phyloP scores from a whole-genome alignment of 1,284 basidiomycete genomes.

The Tilletia walkeri region DNA sequence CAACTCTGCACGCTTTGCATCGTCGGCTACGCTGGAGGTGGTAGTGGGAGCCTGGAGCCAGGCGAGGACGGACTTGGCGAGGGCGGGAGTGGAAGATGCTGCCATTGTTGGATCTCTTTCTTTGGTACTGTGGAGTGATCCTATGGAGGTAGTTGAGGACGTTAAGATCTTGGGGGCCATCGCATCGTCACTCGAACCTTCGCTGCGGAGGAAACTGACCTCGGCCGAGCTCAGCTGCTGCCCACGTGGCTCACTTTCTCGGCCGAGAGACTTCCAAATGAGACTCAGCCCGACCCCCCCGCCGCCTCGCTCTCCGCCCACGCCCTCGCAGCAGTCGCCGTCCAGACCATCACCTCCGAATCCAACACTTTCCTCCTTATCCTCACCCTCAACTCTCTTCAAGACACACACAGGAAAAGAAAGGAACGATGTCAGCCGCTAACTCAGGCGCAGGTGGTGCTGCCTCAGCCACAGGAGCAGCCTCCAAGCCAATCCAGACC shows the following conservation, averaged over 20 bases:
- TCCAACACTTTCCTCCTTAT: too few relatives aligned
- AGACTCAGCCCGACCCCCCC: too few relatives aligned
- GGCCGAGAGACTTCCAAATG: too few relatives aligned
- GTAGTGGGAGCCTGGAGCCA: conserved; percentile 21
- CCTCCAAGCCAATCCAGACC: conserved; percentile 53
- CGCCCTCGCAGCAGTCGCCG: neutral
- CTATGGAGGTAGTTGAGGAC: neutral
- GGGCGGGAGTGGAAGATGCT: neutral
- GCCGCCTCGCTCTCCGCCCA: neutral
- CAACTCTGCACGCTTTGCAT: conserved; percentile 14
- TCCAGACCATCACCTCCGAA: too few relatives aligned
- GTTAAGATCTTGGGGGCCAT: neutral
- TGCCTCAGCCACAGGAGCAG: conserved; percentile 27
- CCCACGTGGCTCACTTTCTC: too few relatives aligned
- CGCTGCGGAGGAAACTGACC: too few relatives aligned
- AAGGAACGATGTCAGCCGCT: neutral
- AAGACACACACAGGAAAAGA: neutral
- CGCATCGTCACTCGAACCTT: too few relatives aligned
- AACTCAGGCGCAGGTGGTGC: conserved; percentile 23
- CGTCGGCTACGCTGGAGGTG: neutral
- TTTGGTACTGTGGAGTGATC: neutral
- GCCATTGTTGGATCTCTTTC: conserved; percentile 3
- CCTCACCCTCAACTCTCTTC: too few relatives aligned
- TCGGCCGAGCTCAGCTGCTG: too few relatives aligned
- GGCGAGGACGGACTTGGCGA: conserved; percentile 19